Base-by-base conservation (phyloP, 1,284 basidiomycete species). In the Austroboletus novae-zelandiae region DNA sequence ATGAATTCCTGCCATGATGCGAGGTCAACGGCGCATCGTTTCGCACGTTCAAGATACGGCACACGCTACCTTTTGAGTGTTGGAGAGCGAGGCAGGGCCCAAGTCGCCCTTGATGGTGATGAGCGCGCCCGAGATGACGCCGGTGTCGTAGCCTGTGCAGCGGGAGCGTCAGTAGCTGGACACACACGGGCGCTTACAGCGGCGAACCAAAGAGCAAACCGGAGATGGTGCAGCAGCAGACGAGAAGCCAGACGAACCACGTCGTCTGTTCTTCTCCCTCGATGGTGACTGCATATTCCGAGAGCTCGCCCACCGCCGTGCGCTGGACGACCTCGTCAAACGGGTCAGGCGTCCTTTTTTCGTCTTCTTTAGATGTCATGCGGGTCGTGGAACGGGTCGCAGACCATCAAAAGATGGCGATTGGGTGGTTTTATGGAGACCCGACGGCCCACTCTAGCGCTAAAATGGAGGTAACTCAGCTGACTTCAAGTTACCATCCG, bases 91-190 rank as follows among this genome's bases (percentile, higher is more conserved):
- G 13, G 69, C 65, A 10, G 83, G 74, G 4, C 86, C 86, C 27
- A 91, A 74, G 60, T 91, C 88, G 3, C 74, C 73, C 0, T 80
- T 78, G 52, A 92, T 89, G 7, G 80, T 83, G 15, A 91, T 86
- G 32, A 91, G 74, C 15, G 87, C 83, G 29, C 87, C 88, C 53
- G 84, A 86, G 32, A 91, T 86, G 15, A 89, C 86, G 36, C 88
- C 88, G 3, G 89, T 91, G 63, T 91, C 89, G 61, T 90, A 90
- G 23, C 87, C 85, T 87, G 52, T n/a, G n/a, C n/a, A 23, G 20
- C 20, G 20, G n/a, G 17, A 36, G 17, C 35, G 31, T 14, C 31
- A 32, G 31, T 32, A 3, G 14, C 3, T 14, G 14, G 31, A 32
- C 20, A 23, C 20, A 23, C 20, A 23, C 20, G 20, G 3, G 11